Base-by-base conservation (phyloP, 345 rosid genomes). In the Lepidium sativum region DNA sequence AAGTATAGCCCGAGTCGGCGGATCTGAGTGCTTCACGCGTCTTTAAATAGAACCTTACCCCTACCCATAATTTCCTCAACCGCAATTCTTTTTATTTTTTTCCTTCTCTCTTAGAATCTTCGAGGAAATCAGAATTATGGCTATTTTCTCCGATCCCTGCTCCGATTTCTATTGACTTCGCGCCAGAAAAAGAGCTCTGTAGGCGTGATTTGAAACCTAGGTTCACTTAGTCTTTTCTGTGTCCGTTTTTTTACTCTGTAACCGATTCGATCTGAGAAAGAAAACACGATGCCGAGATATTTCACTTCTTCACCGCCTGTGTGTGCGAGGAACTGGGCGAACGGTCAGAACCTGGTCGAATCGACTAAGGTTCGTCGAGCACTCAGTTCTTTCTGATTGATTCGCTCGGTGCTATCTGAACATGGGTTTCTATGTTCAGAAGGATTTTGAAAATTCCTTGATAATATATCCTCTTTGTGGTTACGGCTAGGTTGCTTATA, bases 341-440 rank as follows among this genome's bases (percentile, higher is more conserved):
- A 77, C 35, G 80, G 71, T 63, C 79, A 77, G 63, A 69, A 79
- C 76, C 72, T 78, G 85, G 80, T 75, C 72, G 80, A 78, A 60
- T 77, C 80, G 68, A 76, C 79, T 74, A 79, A 88, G 96, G 92
- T 88, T 85, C 66, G 96, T 82, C 77, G 79, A 77, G 77, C 80
- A 40, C 37, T 49, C 62, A 44, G 61, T 72, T 65, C 15, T 65
- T 27, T 72, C 49, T 72, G 67, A 59, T 59, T 72, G 71, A 58
- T 65, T 72, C 55, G 35, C 61, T 16, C 34, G 45, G 54, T 57
- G 32, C 40, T 27, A 27, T 41, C 53, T 64, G 59, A 64, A 49
- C 65, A 48, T 64, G 34, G 17, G 4, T 58, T 35, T 56, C 65
- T 54, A n/a, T 58, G 72, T 69, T 44, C 56, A 5, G 63, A 0